phyloP scores from a whole-genome alignment of 257 asterid genomes.

The Solanum chaucha region DNA sequence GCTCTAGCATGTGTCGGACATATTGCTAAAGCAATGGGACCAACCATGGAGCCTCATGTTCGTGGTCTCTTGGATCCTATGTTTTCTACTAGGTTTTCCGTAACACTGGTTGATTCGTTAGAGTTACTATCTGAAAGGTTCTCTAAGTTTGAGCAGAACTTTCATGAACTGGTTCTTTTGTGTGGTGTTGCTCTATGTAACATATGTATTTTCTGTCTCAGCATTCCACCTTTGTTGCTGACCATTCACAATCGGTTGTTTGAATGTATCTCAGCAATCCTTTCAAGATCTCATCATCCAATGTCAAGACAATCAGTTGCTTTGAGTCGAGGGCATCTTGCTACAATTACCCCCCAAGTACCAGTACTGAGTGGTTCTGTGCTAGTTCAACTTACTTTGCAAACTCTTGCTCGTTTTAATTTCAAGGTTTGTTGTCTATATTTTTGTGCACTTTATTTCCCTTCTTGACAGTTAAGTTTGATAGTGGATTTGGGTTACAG shows the following conservation, averaged over 20 bases:
- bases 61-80: slow-evolving; percentile 82
- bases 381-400: slow-evolving; percentile 87
- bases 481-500: slow-evolving; percentile 24
- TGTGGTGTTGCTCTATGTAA: not conserved
- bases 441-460: not conserved
- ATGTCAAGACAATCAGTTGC: slow-evolving; percentile 54
- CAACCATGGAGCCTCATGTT: slow-evolving; percentile 73
- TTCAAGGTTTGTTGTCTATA: slow-evolving; percentile 50
- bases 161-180: not conserved
- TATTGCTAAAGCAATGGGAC: slow-evolving; percentile 79
- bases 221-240: slow-evolving; percentile 87
- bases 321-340: slow-evolving; percentile 44
- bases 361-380: slow-evolving; percentile 73
- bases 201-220: slow-evolving; percentile 12
- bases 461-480: not conserved
- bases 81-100: slow-evolving; percentile 78
- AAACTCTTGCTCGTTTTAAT: slow-evolving; percentile 76
- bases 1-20: slow-evolving; percentile 96
- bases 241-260: slow-evolving; percentile 26
- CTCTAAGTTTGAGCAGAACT: not conserved
- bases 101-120: slow-evolving; percentile 73
- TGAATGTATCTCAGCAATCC: slow-evolving; percentile 80
- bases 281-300: slow-evolving; percentile 60
- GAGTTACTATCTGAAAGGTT: slow-evolving; percentile 78
- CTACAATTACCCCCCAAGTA: slow-evolving; percentile 50